Evolutionary conservation across 352 stramenopile genomes (phyloP).

Genomic region (Globisporangium camurandrum): DNA sequence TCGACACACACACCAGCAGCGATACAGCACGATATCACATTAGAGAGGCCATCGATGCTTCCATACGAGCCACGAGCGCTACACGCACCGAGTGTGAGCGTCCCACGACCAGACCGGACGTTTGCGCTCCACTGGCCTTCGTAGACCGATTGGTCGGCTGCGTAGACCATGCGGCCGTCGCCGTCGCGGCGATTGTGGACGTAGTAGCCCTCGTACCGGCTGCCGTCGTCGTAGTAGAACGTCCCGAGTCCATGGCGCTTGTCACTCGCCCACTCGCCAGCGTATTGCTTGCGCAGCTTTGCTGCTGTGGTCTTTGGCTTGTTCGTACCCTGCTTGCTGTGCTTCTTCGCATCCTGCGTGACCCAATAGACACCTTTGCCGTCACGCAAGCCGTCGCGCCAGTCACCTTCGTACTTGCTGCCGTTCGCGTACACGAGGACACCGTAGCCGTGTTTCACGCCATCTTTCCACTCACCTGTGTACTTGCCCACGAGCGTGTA

Average conservation of each 20-base stretch:
- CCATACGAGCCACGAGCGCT: background rate
- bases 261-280: constrained; percentile 68
- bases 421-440: constrained; percentile 86
- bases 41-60: background rate
- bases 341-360: constrained; percentile 40
- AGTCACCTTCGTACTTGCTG: constrained; percentile 89
- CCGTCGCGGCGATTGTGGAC: constrained; percentile 69
- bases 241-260: constrained; percentile 71
- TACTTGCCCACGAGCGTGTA: constrained; percentile 79
- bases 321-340: constrained; percentile 39
- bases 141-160: constrained; percentile 82
- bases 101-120: constrained; percentile 65
- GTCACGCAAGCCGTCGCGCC: constrained; percentile 69
- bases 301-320: too few relatives aligned
- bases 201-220: constrained; percentile 80
- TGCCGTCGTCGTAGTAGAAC: constrained; percentile 78
- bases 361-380: constrained; percentile 81
- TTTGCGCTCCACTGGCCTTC: constrained; percentile 75
- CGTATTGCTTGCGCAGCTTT: constrained; percentile 77
- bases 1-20: too few relatives aligned
- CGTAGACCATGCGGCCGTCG: constrained; percentile 68
- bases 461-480: constrained; percentile 90
- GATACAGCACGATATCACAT: too few relatives aligned
- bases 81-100: constrained; percentile 45
- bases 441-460: constrained; percentile 90